Evolutionary conservation across 768 basidiomycete species (phyloP), one percentile per base, ranked within the genome.

Genomic region (Suillus cothurnatus): DNA sequence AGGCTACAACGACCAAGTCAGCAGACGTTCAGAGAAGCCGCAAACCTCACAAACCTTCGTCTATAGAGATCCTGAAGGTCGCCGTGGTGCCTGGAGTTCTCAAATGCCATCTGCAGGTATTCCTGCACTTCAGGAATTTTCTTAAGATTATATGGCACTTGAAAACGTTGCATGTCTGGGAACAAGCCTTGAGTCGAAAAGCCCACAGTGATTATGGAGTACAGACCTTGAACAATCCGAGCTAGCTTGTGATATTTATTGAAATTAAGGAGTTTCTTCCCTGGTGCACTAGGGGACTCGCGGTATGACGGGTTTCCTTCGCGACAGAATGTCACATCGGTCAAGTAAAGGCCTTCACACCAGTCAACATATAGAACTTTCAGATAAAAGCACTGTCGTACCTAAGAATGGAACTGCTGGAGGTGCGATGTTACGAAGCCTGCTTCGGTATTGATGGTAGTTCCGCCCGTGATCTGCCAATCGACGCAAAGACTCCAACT

Each of bases 331-430:
- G 95, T 98, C 65, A 97, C 84, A 76, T 96, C 95, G 12, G 95
- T 95, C 67, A 96, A 80, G 76, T 95, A 95, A 41, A 94, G 81
- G 58, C 92, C 92, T 93, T 65, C 43, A 70, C 69, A 61, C 64
- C 65, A 47, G 34, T 43, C 52, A n/a, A 50, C 6, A 14, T 31
- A 45, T 6, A 64, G 2, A 21, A 11, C 19, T 41, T 41, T 31
- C 41, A 59, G 52, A 47, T 45, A 28, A 12, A 26, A 43, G 47
- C 12, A 60, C 61, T 12, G 69, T 82, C 58, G 72, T 78, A 86
- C 96, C 97, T 57, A 99, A 84, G 86, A 99, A 99, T 2, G 97
- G 97, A 43, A 99, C 88, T 28, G 94, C 95, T 9, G 97, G 95
- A 15, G 95, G 92, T 6, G 88, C 86, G n/a, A 91, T 94, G 70